Evolutionary conservation across 2,329 filamentous ascomycete genomes (phyloP).

Genomic region (Talaromyces marneffei): DNA sequence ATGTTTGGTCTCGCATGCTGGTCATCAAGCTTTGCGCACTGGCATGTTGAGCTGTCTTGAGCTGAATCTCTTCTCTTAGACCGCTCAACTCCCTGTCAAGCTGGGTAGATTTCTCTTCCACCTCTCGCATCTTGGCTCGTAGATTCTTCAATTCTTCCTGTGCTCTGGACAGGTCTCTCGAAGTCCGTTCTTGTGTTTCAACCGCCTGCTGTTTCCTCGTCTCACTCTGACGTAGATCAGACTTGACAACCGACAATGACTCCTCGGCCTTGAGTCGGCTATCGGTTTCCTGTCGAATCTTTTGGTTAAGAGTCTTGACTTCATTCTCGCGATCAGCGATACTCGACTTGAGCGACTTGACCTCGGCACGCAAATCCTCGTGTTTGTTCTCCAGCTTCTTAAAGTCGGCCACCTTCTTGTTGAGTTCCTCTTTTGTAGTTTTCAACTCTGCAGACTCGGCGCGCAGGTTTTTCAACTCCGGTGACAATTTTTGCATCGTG

Average conservation of each 20-base stretch:
- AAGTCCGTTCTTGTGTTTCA: constrained; percentile 65
- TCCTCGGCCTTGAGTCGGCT: constrained; percentile 72
- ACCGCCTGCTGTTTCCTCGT: constrained; percentile 71
- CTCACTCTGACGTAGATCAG: constrained; percentile 72
- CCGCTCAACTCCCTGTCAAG: constrained; percentile 62
- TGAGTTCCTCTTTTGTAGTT: constrained; percentile 67
- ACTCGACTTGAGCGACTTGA: constrained; percentile 63
- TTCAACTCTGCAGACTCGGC: constrained; percentile 72
- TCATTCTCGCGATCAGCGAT: constrained; percentile 70
- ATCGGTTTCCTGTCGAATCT: constrained; percentile 67
- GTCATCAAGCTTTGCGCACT: constrained; percentile 79
- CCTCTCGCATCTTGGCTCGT: constrained; percentile 57
- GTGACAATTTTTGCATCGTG: constrained; percentile 75
- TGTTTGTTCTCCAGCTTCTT: constrained; percentile 74
- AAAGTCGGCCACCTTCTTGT: constrained; percentile 57
- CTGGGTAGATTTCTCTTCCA: constrained; percentile 68
- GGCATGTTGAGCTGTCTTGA: constrained; percentile 78
- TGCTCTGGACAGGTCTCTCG: constrained; percentile 62
- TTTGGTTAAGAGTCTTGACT: constrained; percentile 70
- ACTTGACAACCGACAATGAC: constrained; percentile 64
- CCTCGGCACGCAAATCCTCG: constrained; percentile 71
- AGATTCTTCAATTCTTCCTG: constrained; percentile 62
- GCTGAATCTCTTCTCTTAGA: constrained; percentile 71
- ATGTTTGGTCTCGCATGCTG: constrained; percentile 88
- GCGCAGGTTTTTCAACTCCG: constrained; percentile 72